Conservation (phyloP, 2,329 filamentous ascomycete genomes). For the Dactylellina parvicollis region DNA sequence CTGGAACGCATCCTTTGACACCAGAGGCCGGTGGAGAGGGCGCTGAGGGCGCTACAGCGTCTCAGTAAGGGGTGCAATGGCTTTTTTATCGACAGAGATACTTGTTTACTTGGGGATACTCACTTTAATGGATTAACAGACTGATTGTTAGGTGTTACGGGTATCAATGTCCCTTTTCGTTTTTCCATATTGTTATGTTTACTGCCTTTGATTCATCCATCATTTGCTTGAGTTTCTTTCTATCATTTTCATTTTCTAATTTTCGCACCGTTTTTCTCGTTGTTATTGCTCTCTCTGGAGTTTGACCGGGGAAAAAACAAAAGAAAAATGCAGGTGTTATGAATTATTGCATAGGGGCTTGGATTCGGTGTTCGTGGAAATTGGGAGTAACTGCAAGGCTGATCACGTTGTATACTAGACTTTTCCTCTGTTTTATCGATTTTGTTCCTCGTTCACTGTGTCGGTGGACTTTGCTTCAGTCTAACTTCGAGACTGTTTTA, state of each 20-base stretch:
- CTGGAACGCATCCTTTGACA: constrained; percentile 30
- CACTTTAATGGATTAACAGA: neutral
- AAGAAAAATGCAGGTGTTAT: constrained; percentile 3
- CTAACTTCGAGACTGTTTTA: too few species aligned
- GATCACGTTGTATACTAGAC: constrained; percentile 10
- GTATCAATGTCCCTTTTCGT: constrained; percentile 5
- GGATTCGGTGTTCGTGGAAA: constrained; percentile 23
- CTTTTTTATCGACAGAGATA: neutral
- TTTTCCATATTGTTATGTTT: neutral
- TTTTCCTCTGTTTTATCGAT: neutral
- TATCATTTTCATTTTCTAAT: neutral
- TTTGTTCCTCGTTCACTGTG: neutral
- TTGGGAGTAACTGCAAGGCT: constrained; percentile 2
- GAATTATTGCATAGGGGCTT: constrained; percentile 1
- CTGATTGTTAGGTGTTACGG: constrained; percentile 2
- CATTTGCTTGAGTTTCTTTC: neutral
- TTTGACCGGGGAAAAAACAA: neutral
- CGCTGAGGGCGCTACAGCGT: neutral
- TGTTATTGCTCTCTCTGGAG: constrained; percentile 2
- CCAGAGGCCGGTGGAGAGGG: constrained; percentile 11
- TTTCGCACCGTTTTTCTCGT: neutral
- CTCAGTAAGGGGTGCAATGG: neutral
- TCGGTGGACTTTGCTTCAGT: neutral
- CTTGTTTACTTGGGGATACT: neutral
- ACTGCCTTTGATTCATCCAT: neutral